Conservation (phyloP, 495 filamentous ascomycete species). For the Penicillium mononematosum region DNA sequence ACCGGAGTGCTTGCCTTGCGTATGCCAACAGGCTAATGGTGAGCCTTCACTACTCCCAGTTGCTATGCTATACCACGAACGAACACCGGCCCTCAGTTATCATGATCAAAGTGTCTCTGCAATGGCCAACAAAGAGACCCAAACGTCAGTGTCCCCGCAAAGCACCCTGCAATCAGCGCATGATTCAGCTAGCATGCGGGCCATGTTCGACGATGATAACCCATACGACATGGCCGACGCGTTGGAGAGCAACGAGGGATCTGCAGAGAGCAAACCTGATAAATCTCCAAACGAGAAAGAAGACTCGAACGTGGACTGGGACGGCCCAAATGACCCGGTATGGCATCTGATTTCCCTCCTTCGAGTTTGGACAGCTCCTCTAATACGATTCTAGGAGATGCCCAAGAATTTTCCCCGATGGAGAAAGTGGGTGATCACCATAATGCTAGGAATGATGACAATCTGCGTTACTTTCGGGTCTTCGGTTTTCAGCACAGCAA, state of each 20-base stretch:
- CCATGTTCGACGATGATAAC: neutral
- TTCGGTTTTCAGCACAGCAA: conserved; percentile 48
- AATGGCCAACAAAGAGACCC: neutral
- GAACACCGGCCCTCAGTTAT: neutral
- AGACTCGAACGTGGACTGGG: neutral
- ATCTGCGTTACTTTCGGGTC: conserved; percentile 50
- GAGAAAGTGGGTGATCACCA: conserved; percentile 62
- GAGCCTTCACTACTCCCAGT: neutral
- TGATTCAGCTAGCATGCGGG: conserved; percentile 1
- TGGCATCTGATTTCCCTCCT: neutral
- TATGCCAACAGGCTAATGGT: neutral
- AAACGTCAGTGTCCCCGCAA: neutral
- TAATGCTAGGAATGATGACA: conserved; percentile 49
- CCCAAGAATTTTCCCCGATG: conserved; percentile 55
- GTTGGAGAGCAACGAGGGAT: neutral
- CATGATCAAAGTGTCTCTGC: too few species aligned
- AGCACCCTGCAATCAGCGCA: neutral
- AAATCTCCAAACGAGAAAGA: neutral
- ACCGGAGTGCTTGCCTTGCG: neutral
- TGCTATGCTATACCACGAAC: neutral
- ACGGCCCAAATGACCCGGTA: conserved; percentile 4
- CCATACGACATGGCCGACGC: neutral
- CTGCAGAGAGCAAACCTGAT: neutral
- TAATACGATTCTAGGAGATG: conserved; percentile 43
- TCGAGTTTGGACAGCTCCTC: neutral